Conservation (phyloP, 148 eudicot species). For the Fagopyrum tataricum region DNA sequence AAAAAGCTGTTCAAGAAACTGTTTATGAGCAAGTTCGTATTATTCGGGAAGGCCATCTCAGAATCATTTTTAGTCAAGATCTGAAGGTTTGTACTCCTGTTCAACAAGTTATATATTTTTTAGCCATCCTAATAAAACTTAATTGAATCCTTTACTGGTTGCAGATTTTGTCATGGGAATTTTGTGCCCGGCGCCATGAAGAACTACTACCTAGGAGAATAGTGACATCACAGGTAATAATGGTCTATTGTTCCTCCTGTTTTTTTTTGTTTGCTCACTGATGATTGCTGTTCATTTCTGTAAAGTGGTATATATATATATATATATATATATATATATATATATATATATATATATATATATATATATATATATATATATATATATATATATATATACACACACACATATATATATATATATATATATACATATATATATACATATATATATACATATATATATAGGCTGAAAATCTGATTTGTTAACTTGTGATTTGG, state of each 20-base stretch:
- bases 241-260: too few relatives aligned
- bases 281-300: not conserved
- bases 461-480: not conserved
- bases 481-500: not conserved
- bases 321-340: too few relatives aligned
- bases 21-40: constrained; percentile 92
- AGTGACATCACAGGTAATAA: constrained; percentile 86
- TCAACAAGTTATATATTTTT: not conserved
- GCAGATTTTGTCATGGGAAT: constrained; percentile 90
- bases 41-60: constrained; percentile 90
- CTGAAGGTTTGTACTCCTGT: constrained; percentile 46
- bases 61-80: constrained; percentile 76
- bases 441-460: too few relatives aligned
- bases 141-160: constrained; percentile 12
- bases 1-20: constrained; percentile 88
- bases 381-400: too few relatives aligned
- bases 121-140: not conserved
- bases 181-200: constrained; percentile 89
- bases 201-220: constrained; percentile 88
- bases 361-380: too few relatives aligned
- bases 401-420: too few relatives aligned
- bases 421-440: too few relatives aligned
- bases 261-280: not conserved
- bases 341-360: too few relatives aligned
- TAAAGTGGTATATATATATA: not conserved